Evolutionary conservation across 2,329 filamentous ascomycete genomes (phyloP), one percentile per base, ranked within the genome.

Genomic region (Dryadomyces quercus-mongolicae): DNA sequence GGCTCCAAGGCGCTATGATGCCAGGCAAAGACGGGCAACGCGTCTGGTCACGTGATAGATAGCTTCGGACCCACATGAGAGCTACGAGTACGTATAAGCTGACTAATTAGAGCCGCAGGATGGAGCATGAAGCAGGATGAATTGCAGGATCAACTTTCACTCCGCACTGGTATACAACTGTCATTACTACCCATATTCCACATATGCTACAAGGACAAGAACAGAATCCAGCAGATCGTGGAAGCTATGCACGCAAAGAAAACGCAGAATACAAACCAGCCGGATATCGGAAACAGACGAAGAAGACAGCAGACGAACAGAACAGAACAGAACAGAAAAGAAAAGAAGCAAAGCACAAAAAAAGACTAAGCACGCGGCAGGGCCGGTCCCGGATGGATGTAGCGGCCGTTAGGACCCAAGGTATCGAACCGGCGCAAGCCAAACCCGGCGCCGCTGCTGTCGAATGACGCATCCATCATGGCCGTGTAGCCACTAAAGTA

Each of bases 401-500:
- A 80, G 53, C 70, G 64, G 1, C 77, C 77, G 57, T 80, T 71
- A 1, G 63, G 62, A 18, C 72, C 72, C 66, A 81, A 70, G 1
- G 72, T 72, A 57, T 82, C 79, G 55, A 82, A 82, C 43, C 78
- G 69, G 55, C 71, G 68, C 56, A 66, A 44, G 2, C 49, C 44
- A 56, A 65, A 44, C 1, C 49, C 49, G 1, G 59, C 60, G 21
- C 69, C 70, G 38, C n/a, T 31, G 16, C 20, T 43, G 34, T 50
- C 36, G 10, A 38, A 71, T 71, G 63, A 72, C 63, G 56, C 42
- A 18, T 71, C 71, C 47, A 66, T 63, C 13, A 61, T 45, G 16
- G 72, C 67, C 15, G 73, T 73, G 61, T 66, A 81, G 31, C 80
- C 74, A 52, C 88, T 89, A 56, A 95, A 86, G 70, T 89, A 97